Evolutionary conservation across 148 eudicot species (phyloP), one percentile per base, ranked within the genome.

Genomic region (Camellia sinensis): DNA sequence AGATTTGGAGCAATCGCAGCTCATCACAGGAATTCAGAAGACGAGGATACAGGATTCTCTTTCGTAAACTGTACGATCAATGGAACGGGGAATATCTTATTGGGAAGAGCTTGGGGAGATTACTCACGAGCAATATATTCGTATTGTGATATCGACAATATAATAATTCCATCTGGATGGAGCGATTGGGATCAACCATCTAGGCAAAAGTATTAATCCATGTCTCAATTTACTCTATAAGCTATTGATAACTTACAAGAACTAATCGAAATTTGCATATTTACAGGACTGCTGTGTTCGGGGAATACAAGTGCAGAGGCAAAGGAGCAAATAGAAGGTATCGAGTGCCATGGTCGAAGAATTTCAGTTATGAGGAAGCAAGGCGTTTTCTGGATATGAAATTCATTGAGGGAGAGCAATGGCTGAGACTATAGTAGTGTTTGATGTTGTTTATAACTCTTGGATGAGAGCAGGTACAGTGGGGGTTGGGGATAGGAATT

Each of bases 91-190:
- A 79, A 17, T 7, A 81, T 92, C 12, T 84, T 80, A 77, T 74
- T 93, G 79, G 99, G 97, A 40, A 86, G 98, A 86, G 99, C 98
- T 4, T 96, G 99, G 99, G 99, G 99, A 43, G 83, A 84, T 7
- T 94, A 93, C 83, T 90, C 99, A 37, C 83, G 92, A 67, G 83
- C 84, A 0, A 78, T 94, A 17, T 96, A 92, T 77, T 92, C 97
- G 0, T 88, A 87, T 68, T 90, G 92, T 70, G 73, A 90, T 61
- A 89, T 96, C 6, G 89, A 84, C 65, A 83, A 87, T 50, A 81
- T 90, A n/a, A 88, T 96, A 13, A 84, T 79, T 45, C 95, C 97
- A 0, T 52, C 70, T 17, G 95, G 98, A 53, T 96, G 98, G 99
- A 89, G 89, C 64, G 97, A 93, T 74, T 92, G 95, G 98, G 78